phyloP scores from a whole-genome alignment of 1,284 basidiomycete species.

The Trametes pubescens region DNA sequence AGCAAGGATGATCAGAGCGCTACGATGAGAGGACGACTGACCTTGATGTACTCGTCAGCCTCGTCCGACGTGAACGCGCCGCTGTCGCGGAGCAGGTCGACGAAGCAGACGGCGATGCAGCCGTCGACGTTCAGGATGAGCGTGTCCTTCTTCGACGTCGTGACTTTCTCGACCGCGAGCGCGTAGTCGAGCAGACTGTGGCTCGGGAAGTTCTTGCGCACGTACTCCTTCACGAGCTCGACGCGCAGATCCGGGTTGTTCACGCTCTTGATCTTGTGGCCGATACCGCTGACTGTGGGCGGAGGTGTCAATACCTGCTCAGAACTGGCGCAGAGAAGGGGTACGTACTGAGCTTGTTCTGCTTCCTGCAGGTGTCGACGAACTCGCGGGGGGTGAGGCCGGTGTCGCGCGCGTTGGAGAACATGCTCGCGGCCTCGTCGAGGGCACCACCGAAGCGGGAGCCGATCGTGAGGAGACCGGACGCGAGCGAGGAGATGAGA shows the following conservation, averaged over 20 bases:
- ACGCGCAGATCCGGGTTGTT: slow-evolving; percentile 98
- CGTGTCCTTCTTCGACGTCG: slow-evolving; percentile 98
- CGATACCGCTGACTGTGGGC: slow-evolving; percentile 90
- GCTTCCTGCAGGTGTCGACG: slow-evolving; percentile 95
- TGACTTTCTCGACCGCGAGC: slow-evolving; percentile 98
- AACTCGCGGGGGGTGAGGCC: slow-evolving; percentile 97
- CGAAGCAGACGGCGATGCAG: slow-evolving; percentile 98
- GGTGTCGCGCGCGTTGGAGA: slow-evolving; percentile 89
- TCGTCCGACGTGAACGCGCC: slow-evolving; percentile 97
- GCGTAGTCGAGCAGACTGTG: slow-evolving; percentile 96
- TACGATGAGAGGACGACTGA: slow-evolving; percentile 45
- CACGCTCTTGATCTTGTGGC: slow-evolving; percentile 99
- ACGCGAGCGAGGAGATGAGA: slow-evolving; percentile 94
- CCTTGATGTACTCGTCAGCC: slow-evolving; percentile 96
- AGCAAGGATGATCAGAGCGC: not conserved
- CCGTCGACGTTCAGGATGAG: slow-evolving; percentile 97
- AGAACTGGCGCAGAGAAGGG: not conserved
- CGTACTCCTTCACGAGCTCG: slow-evolving; percentile 98
- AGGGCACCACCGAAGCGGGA: slow-evolving; percentile 99
- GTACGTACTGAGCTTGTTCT: slow-evolving; percentile 90
- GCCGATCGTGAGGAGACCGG: slow-evolving; percentile 97
- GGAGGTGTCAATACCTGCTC: slow-evolving; percentile 15
- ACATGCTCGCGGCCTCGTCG: slow-evolving; percentile 96
- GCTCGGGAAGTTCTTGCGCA: slow-evolving; percentile 94
- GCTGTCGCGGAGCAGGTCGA: slow-evolving; percentile 91